Evolutionary conservation across 2,329 filamentous ascomycete species (phyloP), one percentile per base, ranked within the genome.

Genomic region (Exophiala xenobiotica): DNA sequence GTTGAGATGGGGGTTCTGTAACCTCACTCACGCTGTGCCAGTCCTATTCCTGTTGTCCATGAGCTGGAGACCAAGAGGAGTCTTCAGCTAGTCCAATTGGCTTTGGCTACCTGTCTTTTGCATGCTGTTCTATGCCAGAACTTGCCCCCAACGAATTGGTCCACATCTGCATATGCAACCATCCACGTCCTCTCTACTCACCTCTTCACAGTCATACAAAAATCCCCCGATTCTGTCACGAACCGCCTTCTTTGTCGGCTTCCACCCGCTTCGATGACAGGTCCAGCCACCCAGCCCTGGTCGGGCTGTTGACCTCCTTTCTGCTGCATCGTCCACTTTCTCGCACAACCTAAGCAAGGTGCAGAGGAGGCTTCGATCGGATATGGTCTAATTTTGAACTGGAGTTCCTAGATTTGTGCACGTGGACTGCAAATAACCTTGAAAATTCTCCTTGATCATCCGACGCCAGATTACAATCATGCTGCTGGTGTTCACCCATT

Each of bases 211-310:
- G 54, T 56, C 40, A 55, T 54, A 62, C 60, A 59, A 39, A 59
- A 62, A 62, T 62, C 60, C 60, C 60, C 60, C 60, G 60, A 60
- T 50, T 53, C 46, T 56, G 51, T 53, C 59, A 60, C 59, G 50
- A 54, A 56, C 55, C 51, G 49, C 44, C 51, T 56, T 56, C 54
- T 51, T 53, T 48, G 12, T 41, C 46, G 46, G 43, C 51, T 58
- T 58, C 55, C 52, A 55, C 52, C 49, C 51, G 56, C 51, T 57
- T 59, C 56, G 56, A 59, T 56, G 53, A 56, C 53, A 56, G 53
- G 53, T 54, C 53, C 49, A 59, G 43, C 49, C 46, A 26, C 18
- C 47, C 31, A 50, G 50, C 48, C 51, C 48, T 57, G 33, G 54
- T 51, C 44, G 11, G 23, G 22, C 47, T 46, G 16, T 39, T 44